phyloP scores from a whole-genome alignment of 495 filamentous ascomycete genomes.

The Aspergillus asperescens region DNA sequence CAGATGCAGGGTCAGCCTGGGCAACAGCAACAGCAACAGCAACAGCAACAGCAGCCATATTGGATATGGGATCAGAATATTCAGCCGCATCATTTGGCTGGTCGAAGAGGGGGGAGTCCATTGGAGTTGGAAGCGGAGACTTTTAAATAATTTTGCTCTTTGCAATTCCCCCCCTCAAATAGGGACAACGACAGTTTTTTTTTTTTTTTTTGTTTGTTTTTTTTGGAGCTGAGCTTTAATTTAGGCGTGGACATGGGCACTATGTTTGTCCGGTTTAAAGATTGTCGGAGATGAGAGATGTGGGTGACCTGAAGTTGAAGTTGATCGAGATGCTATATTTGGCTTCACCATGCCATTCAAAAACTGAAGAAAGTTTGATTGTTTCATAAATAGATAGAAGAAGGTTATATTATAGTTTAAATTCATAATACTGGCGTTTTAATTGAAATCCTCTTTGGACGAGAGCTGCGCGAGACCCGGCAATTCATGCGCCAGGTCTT shows the following conservation, averaged over 20 bases:
- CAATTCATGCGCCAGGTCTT: constrained; percentile 24
- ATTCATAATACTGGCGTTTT: neutral
- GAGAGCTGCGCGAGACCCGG: constrained; percentile 9
- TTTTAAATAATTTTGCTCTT: neutral
- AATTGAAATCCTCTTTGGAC: constrained; percentile 10
- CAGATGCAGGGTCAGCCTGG: neutral
- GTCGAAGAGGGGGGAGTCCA: constrained; percentile 11
- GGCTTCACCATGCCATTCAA: neutral
- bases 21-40: constrained; percentile 5
- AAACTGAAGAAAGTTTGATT: neutral
- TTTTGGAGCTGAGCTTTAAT: neutral
- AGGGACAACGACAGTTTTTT: neutral
- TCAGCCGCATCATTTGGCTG: constrained; percentile 6
- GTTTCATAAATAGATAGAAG: neutral
- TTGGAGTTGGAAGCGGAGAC: constrained; percentile 28
- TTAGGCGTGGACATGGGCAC: too few species aligned
- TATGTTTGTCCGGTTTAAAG: neutral
- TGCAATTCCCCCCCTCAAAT: neutral
- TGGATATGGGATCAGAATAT: constrained; percentile 27
- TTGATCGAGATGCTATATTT: neutral
- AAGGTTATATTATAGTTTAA: neutral
- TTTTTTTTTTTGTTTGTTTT: neutral
- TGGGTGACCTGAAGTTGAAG: neutral
- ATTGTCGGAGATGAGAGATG: neutral
- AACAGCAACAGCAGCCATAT: constrained; percentile 13